Evolutionary conservation across 129 eudicot genomes (phyloP).

Genomic region (Saposhnikovia divaricata): DNA sequence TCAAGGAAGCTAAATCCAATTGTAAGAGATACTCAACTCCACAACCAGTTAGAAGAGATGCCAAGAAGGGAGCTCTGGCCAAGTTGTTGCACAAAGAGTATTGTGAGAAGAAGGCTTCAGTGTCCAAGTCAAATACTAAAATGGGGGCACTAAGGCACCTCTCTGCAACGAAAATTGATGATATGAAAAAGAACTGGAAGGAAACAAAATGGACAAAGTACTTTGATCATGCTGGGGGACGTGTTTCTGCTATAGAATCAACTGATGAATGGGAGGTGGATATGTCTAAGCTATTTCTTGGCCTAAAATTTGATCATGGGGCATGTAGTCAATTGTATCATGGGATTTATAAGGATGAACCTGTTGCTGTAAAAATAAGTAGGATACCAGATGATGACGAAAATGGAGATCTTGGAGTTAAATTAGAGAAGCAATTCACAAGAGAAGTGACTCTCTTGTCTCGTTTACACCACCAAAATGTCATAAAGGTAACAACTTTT

Average conservation of each 20-base stretch:
- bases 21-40: constrained; percentile 70
- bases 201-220: constrained; percentile 67
- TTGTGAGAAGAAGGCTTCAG: constrained; percentile 22
- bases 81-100: constrained; percentile 27
- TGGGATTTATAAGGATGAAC: constrained; percentile 62
- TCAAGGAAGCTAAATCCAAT: constrained; percentile 64
- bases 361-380: constrained; percentile 79
- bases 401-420: constrained; percentile 53
- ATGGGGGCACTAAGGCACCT: constrained; percentile 46
- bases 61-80: constrained; percentile 36
- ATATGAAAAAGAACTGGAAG: constrained; percentile 40
- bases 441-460: constrained; percentile 74
- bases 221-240: constrained; percentile 79
- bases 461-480: constrained; percentile 67
- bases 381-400: constrained; percentile 86
- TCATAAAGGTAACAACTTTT: constrained; percentile 39
- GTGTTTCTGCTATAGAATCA: constrained; percentile 59
- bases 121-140: constrained; percentile 27
- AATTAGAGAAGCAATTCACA: constrained; percentile 62
- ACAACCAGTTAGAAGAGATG: constrained; percentile 44
- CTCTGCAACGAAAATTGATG: constrained; percentile 30
- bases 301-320: constrained; percentile 86
- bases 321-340: constrained; percentile 87
- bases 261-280: constrained; percentile 63
- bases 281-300: constrained; percentile 71